A percentile compares a stretch with the other conserved stretches of the same genome.
Evolutionary conservation across 78 protist species (phyloP).

Genomic region (Dictyostelium citrinum): DNA sequence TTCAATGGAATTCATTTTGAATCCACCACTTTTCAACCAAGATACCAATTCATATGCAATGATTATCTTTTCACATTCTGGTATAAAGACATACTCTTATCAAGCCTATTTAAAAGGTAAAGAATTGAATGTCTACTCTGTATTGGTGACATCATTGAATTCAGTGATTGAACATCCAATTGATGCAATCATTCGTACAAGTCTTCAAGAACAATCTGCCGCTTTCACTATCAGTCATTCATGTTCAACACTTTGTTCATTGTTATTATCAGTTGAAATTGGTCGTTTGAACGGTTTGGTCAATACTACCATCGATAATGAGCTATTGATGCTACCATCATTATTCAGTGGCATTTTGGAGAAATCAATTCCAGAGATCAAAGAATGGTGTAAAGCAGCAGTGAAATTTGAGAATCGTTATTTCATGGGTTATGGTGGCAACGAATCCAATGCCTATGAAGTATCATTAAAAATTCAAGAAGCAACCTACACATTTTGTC

Average conservation of each 20-base stretch:
- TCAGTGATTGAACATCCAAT: neutral
- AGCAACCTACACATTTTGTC: neutral
- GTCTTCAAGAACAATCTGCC: constrained; percentile 21
- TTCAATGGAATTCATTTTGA: constrained; percentile 16
- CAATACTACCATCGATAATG: neutral
- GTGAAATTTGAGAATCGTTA: neutral
- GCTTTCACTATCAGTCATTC: constrained; percentile 47
- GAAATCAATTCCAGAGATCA: neutral
- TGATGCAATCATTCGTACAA: constrained; percentile 40
- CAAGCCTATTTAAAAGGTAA: neutral
- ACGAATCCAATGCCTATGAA: constrained; percentile 21
- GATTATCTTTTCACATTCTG: constrained; percentile 55
- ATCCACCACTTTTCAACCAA: neutral
- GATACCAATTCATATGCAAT: neutral
- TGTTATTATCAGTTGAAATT: neutral
- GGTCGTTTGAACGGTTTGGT: neutral
- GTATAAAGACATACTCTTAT: constrained; percentile 10
- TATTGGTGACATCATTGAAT: neutral
- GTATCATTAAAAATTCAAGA: constrained; percentile 53
- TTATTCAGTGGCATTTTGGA: neutral
- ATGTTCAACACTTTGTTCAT: neutral
- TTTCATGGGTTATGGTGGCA: constrained; percentile 35
- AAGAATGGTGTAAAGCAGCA: neutral
- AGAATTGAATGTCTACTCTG: constrained; percentile 5
- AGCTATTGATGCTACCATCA: neutral